Evolutionary conservation across 2,329 filamentous ascomycete species (phyloP), one percentile per base, ranked within the genome.

Genomic region (Sclerotinia glacialis): DNA sequence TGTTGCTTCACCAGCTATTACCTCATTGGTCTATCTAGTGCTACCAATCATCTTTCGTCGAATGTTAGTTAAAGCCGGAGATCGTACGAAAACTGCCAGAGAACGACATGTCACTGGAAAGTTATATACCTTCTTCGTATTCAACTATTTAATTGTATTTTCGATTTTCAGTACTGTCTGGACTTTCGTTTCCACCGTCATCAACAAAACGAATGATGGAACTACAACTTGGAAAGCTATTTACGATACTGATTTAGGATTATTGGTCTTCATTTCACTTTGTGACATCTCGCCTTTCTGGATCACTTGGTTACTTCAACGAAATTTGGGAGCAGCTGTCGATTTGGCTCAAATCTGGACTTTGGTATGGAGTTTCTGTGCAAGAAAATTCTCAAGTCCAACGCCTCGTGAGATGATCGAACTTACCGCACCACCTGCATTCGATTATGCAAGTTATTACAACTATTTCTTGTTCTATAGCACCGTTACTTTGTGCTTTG

Each of bases 401-500:
- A 98, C 95, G 2, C 95, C 95, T 6, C 85, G 95, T 72, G 90
- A 97, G 77, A 82, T 95, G 72, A 98, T 98, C 72, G 92, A 97
- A 77, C 86, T 95, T 75, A 97, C 93, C 0, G 95, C 95, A 4
- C 95, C 95, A 1, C 93, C 92, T 2, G 83, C 91, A 0, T 97
- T 99, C 77, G 93, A 98, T 72, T 98, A 97, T 75, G 92, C 95
- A 67, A 92, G 87, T 72, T 98, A 98, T 80, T 99, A 97, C 84
- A 98, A 97, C 78, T 98, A 96, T 78, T 97, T 97, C 78, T 82
- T 98, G 40, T 99, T 92, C 79, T 99, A 98, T 80, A 83, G 90
- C 31, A 97, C 94, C 0, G 91, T 98, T 42, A 90, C 92, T 0
- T 82, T 99, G 21, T 92, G 89, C 73, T 97, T 95, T 75, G 88